Base-by-base conservation (phyloP, 2,329 filamentous ascomycete genomes). In the Alternaria conjuncta region DNA sequence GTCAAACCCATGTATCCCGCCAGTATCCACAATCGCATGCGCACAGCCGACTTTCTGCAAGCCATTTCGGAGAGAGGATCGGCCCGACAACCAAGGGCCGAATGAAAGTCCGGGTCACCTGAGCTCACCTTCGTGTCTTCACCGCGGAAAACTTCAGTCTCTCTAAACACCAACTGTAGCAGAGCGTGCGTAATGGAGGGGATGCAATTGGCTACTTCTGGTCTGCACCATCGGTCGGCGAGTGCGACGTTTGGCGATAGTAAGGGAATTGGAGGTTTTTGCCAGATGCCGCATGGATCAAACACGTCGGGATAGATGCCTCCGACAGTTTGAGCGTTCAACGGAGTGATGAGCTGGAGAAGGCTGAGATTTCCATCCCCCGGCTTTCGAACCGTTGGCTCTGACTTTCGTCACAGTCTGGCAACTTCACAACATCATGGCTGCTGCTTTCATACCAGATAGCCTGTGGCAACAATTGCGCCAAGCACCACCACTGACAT, bases 81-180 rank as follows among this genome's bases (percentile, higher is more conserved):
- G 51, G 57, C 18, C 57, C 51, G 50, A 60, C 23, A n/a, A 18
- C 23, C 57, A 43, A 56, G 57, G 57, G 28, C 57, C 51, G 51
- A 55, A 56, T 49, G n/a, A 28, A 49, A 13, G 9, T 15, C n/a
- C 57, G 10, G 43, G 21, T 26, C 26, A 60, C 26, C n/a, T 58
- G 46, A 15, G 50, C 20, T n/a, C 32, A 44, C 8, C 25, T 26
- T 25, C 7, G 36, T 25, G 6, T 58, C 25, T 45, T 32, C 25
- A n/a, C 32, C 28, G 8, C 32, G 25, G 11, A 41, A 28, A 9
- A 15, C 45, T 41, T 57, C n/a, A 50, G n/a, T 41, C n/a, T 26
- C 15, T 25, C 1, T 21, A 30, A 25, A 46, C 28, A 59, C 47
- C n/a, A 25, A 21, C 25, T 46, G 9, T 45, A 13, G 20, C n/a